Base-by-base conservation (phyloP, 169 alveolate genomes). In the Theileria parva region DNA sequence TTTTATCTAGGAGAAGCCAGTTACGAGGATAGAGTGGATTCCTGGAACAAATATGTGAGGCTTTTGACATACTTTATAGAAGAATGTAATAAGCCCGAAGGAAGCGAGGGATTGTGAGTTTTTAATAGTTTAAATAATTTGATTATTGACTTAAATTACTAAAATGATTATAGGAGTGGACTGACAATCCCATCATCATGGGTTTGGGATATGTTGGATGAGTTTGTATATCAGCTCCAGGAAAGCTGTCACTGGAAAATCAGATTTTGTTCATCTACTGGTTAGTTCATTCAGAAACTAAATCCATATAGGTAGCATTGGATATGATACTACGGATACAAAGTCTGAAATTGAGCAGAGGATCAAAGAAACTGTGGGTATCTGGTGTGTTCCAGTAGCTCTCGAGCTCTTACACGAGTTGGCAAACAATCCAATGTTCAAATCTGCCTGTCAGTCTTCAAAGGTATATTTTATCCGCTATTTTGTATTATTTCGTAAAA, bases 151-250 rank as follows among this genome's bases (percentile, higher is more conserved):
- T 6, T 13, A 32, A 90, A 81, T 63, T 71, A 84, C 32, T 28
- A 2, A 39, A 5, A 2, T 63, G 13, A 3, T 0, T 59, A 59
- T 28, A 63, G 71, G 32, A 63, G 44, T 69, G 74, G 85, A 48
- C 75, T 93, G 61, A 83, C 87, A 34, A 85, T 93, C 76, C 95
- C 96, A 21, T 81, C 90, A 25, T 88, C 92, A 34, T 93, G 96
- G 96, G 86, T 90, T 25, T 91, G 95, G 94, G 96, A 93, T 19
- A 90, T 93, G 69, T 77, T 91, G 17, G 95, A 93, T 50, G 96
- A 93, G 69, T 93, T 90, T 55, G 91, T 93, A 48, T 93, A 93
- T 63, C 96, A 93, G 73, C 86, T 90, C 6, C 96, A 93, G 65
- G 95, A 91, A 17, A 79, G 90, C 80, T 91, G 96, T 55, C 89